Percentiles rank a stretch among this genome's conserved stretches.
These are phyloP conservation scores for Raffaelea albimanens DNA, from an alignment of 2,329 filamentous ascomycete genomes.

Conservation along the genomic window DNA sequence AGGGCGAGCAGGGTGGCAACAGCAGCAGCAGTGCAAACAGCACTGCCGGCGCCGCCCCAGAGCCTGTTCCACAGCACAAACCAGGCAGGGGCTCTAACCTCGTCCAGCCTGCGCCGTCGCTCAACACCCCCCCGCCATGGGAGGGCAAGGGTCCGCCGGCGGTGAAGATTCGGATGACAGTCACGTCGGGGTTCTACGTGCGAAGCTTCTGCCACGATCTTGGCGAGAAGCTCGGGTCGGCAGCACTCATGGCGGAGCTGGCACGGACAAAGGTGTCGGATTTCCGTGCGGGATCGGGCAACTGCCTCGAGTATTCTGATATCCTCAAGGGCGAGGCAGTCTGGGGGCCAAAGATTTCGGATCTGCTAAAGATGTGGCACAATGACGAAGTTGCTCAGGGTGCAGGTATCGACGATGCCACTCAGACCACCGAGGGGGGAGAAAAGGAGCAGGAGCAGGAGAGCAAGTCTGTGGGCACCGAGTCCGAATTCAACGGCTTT, in stretches of 20 bases:
- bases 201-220: conserved; percentile 89
- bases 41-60: not conserved
- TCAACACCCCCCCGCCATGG: conserved; percentile 45
- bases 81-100: conserved; percentile 43
- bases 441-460: conserved; percentile 35
- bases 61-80: conserved; percentile 1
- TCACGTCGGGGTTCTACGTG: conserved; percentile 94
- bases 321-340: conserved; percentile 65
- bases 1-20: too few species aligned
- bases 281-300: conserved; percentile 60
- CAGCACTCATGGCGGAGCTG: conserved; percentile 78
- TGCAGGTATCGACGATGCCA: too few species aligned
- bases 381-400: conserved; percentile 6
- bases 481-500: conserved; percentile 14
- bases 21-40: too few species aligned
- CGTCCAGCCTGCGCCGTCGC: conserved; percentile 36
- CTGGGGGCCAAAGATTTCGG: conserved; percentile 68
- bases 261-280: conserved; percentile 72
- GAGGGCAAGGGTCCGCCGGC: conserved; percentile 61
- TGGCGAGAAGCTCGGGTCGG: conserved; percentile 69
- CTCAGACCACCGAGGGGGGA: conserved; percentile 23
- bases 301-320: conserved; percentile 71
- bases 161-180: conserved; percentile 76
- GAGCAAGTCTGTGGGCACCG: conserved; percentile 6
- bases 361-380: conserved; percentile 34